Evolutionary conservation across 1,284 basidiomycete genomes (phyloP).

Genomic region (Boletus calvinii): DNA sequence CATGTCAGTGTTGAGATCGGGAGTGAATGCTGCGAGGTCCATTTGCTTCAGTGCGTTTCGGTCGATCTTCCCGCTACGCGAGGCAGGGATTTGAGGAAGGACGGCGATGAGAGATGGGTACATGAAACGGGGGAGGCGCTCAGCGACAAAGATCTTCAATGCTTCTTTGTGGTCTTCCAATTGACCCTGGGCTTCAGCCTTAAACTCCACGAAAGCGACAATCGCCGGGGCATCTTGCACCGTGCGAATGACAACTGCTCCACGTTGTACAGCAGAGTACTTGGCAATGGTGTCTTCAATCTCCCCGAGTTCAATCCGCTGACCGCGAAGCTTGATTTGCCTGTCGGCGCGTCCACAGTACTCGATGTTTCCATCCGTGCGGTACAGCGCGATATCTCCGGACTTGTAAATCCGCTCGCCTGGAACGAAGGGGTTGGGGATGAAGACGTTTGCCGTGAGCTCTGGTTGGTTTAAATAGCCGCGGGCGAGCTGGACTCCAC

Average conservation of each 20-base stretch:
- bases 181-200: conserved; percentile 9
- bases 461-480: conserved; percentile 34
- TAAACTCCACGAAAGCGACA: conserved; percentile 33
- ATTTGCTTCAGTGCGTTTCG: conserved; percentile 30
- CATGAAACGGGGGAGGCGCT: conserved; percentile 33
- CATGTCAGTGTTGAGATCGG: conserved; percentile 24
- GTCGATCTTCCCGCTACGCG: conserved; percentile 30
- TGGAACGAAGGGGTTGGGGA: conserved; percentile 27
- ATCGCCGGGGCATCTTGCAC: conserved; percentile 31
- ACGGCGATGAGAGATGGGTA: conserved; percentile 30
- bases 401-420: conserved; percentile 31
- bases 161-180: conserved; percentile 28
- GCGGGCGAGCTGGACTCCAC: conserved; percentile 33
- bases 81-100: conserved; percentile 26
- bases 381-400: conserved; percentile 30
- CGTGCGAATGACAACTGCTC: conserved; percentile 26
- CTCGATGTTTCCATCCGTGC: conserved; percentile 29
- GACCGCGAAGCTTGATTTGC: conserved; percentile 36
- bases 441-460: conserved; percentile 26
- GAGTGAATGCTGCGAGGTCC: conserved; percentile 25
- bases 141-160: conserved; percentile 28
- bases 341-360: conserved; percentile 33
- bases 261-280: conserved; percentile 19
- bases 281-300: conserved; percentile 32
- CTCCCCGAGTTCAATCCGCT: conserved; percentile 33